Percentiles rank a stretch among this genome's conserved stretches.
These are phyloP conservation scores for Sporisorium graminicola DNA, from an alignment of 1,284 basidiomycete species.

Conservation along the genomic window DNA sequence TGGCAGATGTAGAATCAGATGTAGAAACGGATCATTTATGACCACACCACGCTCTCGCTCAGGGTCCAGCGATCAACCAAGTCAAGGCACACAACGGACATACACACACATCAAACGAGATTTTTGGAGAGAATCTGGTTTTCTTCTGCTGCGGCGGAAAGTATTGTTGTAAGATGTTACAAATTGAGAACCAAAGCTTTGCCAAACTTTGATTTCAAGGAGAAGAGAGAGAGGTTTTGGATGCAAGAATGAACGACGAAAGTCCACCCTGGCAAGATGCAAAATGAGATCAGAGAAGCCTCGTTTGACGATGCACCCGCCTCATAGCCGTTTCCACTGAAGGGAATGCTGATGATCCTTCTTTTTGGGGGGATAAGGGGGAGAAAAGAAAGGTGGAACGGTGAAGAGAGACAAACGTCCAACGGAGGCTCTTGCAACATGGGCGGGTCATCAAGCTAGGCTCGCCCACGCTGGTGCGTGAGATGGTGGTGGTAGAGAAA, in stretches of 20 bases:
- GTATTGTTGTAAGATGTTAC: conserved; percentile 39
- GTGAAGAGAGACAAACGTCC: not conserved
- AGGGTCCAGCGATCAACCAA: not conserved
- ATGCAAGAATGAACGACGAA: not conserved
- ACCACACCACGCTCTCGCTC: not conserved
- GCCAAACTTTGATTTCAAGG: conserved; percentile 3
- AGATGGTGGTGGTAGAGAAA: not conserved
- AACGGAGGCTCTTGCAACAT: not conserved
- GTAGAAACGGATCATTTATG: not conserved
- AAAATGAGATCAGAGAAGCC: not conserved
- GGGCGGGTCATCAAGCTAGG: not conserved
- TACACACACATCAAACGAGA: not conserved
- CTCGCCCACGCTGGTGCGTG: not conserved
- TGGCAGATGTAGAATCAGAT: conserved; percentile 15
- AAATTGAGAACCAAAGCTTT: conserved; percentile 16
- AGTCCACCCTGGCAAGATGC: not conserved
- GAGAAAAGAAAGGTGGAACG: not conserved
- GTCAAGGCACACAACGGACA: not conserved
- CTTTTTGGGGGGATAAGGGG: conserved; percentile 9
- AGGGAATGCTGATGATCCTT: conserved; percentile 2
- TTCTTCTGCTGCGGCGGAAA: conserved; percentile 15
- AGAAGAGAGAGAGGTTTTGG: conserved; percentile 16
- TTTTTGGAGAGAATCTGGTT: conserved; percentile 24
- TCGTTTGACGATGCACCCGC: not conserved
- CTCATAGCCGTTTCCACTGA: conserved; percentile 3